Evolutionary conservation across 2,329 filamentous ascomycete genomes (phyloP).

Genomic region (Bipolaris oryzae): DNA sequence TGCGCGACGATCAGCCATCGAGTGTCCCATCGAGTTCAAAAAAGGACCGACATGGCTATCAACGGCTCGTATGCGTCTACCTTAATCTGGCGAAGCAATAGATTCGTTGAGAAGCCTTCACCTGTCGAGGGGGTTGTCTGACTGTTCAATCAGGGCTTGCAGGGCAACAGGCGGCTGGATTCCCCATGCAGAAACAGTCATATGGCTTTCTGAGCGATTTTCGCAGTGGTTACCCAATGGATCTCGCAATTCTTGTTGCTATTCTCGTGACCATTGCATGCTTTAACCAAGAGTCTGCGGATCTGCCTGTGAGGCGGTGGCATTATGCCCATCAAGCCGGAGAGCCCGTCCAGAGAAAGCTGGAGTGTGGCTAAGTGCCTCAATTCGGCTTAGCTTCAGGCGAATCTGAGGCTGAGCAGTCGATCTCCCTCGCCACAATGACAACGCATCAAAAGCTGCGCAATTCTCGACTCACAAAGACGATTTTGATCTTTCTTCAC

Average conservation of each 20-base stretch:
- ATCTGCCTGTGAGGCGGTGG: constrained; percentile 19
- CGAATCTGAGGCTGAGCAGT: constrained; percentile 41
- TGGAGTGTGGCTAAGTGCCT: constrained; percentile 43
- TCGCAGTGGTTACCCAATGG: constrained; percentile 30
- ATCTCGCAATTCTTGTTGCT: constrained; percentile 25
- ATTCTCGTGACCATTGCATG: constrained; percentile 39
- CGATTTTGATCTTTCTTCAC: constrained; percentile 6
- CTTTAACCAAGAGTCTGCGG: constrained; percentile 23
- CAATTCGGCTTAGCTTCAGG: constrained; percentile 27
- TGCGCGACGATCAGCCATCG: constrained; percentile 25
- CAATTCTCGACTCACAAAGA: constrained; percentile 17
- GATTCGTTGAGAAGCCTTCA: constrained; percentile 31
- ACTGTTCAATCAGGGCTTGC: constrained; percentile 39
- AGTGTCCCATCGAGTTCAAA: constrained; percentile 19
- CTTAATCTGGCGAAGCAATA: constrained; percentile 26
- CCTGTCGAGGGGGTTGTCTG: constrained; percentile 22
- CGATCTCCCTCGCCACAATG: constrained; percentile 40
- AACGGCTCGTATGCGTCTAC: constrained; percentile 35
- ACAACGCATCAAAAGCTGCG: constrained; percentile 40
- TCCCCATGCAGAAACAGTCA: constrained; percentile 40
- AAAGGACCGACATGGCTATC: constrained; percentile 24
- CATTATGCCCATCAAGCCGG: constrained; percentile 27
- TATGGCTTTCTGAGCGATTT: constrained; percentile 32
- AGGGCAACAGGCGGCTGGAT: constrained; percentile 28
- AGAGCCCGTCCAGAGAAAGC: constrained; percentile 35